Evolutionary conservation across 768 basidiomycete genomes (phyloP), one percentile per base, ranked within the genome.

Genomic region (Dendrothele bispora): DNA sequence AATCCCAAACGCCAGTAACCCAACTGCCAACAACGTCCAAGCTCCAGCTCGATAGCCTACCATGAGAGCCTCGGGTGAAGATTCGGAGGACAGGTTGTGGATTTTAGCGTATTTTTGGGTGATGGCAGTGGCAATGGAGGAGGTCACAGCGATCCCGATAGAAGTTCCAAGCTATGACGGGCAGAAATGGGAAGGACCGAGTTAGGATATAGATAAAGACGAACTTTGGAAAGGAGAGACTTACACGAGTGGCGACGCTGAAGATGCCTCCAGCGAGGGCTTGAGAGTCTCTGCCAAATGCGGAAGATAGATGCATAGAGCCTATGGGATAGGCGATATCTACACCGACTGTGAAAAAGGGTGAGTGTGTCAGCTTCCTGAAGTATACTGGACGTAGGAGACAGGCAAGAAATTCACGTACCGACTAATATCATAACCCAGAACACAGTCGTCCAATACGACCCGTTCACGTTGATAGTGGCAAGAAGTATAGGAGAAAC

Each of bases 381-480:
- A 39, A 60, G 60, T 42, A 40, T 60, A 49, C 52, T 54, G 18
- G 18, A 39, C n/a, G n/a, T n/a, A n/a, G n/a, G n/a, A n/a, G n/a
- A n/a, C 20, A n/a, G 14, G 12, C 14, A 41, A 25, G 18, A 49
- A 11, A 12, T n/a, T 12, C 14, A 50, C 58, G 8, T 17, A 59
- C 58, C 55, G 12, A 64, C 46, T 28, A 59, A 51, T 30, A 67
- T 43, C 60, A 65, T 63, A 24, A 61, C 57, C 24, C 60, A 47
- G 51, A 70, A 70, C 11, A 59, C 51, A 54, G 60, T 63, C 7
- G 43, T 26, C 69, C 67, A 70, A 56, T 67, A 70, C 27, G 55
- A 58, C 21, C 53, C 53, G 39, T 60, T 21, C 5, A 64, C 55
- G 26, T 65, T 52, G 46, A 70, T 64, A n/a, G 64, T 38, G 3